A percentile compares a stretch with the other conserved stretches of the same genome.
These are phyloP conservation scores for Trichosporon sp. DNA, from an alignment of 1,284 basidiomycete species.

Conservation along the genomic window DNA sequence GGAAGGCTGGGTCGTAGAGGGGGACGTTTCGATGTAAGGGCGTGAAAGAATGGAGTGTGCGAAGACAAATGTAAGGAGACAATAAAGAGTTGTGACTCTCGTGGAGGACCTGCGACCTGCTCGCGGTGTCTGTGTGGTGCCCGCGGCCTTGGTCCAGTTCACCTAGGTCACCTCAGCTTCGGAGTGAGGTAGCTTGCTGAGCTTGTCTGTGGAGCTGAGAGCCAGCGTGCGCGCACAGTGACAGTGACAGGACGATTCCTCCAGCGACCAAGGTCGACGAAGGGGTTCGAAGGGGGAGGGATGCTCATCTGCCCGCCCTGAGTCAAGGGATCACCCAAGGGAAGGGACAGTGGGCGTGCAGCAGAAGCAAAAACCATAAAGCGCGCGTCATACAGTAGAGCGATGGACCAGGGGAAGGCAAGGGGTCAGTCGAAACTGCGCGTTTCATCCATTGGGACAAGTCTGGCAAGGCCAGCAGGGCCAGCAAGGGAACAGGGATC, in stretches of 20 bases:
- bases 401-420: not conserved
- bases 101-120: not conserved
- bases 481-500: no score
- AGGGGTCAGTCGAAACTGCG: not conserved
- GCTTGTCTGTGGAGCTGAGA: no score
- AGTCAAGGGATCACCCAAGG: not conserved
- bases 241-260: no score
- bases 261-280: no score
- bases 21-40: constrained; percentile 1
- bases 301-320: not conserved
- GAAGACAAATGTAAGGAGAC: not conserved
- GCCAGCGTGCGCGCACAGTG: not conserved
- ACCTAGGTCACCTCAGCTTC: not conserved
- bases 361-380: constrained; percentile 7
- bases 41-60: not conserved
- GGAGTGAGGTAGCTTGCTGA: not conserved
- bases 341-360: not conserved
- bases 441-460: constrained; percentile 11
- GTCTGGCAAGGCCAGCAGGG: not conserved
- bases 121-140: not conserved
- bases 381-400: not conserved
- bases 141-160: not conserved
- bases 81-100: not conserved
- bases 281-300: not conserved
- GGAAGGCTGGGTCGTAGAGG: constrained; percentile 7